Evolutionary conservation across 140 eudicot genomes (phyloP).

Genomic region (Anethum foeniculum): DNA sequence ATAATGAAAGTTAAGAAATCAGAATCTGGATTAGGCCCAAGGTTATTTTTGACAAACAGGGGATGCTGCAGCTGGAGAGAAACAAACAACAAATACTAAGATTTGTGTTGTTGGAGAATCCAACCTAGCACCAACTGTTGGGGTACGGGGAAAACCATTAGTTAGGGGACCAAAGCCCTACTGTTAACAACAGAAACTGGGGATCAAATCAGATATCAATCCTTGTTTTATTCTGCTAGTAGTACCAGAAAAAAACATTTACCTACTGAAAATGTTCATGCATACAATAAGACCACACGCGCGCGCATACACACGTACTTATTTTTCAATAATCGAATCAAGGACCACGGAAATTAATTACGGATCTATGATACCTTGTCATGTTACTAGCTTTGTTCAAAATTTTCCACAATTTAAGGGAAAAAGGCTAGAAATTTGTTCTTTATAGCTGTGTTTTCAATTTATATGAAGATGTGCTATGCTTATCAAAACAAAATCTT

Average conservation of each 20-base stretch:
- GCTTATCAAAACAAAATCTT: neutral
- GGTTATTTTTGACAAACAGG: neutral
- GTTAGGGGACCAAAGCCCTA: slow-evolving; percentile 3
- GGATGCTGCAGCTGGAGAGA: neutral
- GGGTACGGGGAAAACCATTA: neutral
- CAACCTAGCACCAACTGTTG: slow-evolving; percentile 1
- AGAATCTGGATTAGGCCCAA: neutral
- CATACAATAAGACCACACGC: neutral
- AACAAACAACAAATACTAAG: neutral
- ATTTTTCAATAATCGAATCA: neutral
- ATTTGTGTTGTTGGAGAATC: slow-evolving; percentile 6
- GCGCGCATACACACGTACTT: neutral
- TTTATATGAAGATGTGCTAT: neutral
- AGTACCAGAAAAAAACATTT: neutral
- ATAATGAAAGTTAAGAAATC: neutral
- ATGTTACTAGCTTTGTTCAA: neutral
- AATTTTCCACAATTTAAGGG: neutral
- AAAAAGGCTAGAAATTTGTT: neutral
- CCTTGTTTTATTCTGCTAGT: slow-evolving; percentile 6
- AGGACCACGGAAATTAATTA: neutral
- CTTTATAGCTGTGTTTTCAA: neutral
- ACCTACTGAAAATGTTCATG: neutral
- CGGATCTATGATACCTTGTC: neutral
- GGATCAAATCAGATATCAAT: neutral
- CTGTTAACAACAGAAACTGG: neutral